phyloP scores from a whole-genome alignment of 768 basidiomycete species.

The Lentinula sp. region DNA sequence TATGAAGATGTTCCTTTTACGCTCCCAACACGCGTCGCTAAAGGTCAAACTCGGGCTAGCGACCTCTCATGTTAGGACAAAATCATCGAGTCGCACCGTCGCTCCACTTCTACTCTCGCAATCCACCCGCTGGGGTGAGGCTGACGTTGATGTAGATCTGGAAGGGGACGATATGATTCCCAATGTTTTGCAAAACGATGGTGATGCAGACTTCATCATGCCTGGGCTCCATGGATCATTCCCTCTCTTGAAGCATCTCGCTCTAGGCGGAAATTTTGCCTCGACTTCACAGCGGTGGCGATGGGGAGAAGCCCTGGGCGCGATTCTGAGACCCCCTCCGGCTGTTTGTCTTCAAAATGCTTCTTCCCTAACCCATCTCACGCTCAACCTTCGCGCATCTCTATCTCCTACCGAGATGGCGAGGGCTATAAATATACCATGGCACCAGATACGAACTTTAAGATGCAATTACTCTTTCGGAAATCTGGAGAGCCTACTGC shows the following conservation, averaged over 20 bases:
- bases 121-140: background rate
- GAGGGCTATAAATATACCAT: background rate
- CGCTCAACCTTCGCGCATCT: background rate
- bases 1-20: background rate
- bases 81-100: background rate
- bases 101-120: background rate
- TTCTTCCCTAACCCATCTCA: background rate
- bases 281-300: background rate
- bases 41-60: background rate
- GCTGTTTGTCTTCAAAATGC: background rate
- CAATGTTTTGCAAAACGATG: background rate
- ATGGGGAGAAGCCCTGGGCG: background rate
- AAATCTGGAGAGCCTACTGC: background rate
- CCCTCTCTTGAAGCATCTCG: background rate
- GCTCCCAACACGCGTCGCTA: background rate
- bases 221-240: background rate
- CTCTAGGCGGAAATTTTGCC: background rate
- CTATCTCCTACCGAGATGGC: background rate
- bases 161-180: background rate
- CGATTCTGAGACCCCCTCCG: background rate
- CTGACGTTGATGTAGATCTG: background rate
- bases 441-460: background rate
- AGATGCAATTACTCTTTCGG: constrained; percentile 1
- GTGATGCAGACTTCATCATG: background rate
- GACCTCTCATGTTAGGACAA: background rate